Conservation (phyloP, 2,329 filamentous ascomycete species). For the Botrytis sinoallii region DNA sequence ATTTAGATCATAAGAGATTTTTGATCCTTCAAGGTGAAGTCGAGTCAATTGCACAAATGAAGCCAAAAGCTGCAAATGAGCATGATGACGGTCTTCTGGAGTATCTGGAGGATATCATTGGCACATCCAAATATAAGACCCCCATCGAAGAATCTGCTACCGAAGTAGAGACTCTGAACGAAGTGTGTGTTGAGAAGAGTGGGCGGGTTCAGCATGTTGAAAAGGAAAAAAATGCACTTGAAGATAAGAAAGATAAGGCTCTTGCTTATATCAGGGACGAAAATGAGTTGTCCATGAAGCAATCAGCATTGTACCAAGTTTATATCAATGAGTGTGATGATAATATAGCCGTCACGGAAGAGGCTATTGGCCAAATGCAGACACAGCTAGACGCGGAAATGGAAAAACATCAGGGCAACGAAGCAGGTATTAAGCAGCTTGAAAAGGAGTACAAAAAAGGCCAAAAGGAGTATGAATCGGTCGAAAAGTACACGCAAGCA, state of each 20-base stretch:
- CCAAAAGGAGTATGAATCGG: constrained; percentile 75
- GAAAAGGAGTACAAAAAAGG: constrained; percentile 81
- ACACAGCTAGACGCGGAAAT: constrained; percentile 81
- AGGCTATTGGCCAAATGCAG: constrained; percentile 89
- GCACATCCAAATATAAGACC: constrained; percentile 96
- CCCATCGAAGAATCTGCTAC: constrained; percentile 92
- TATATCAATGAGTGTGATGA: constrained; percentile 85
- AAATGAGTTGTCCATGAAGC: constrained; percentile 86
- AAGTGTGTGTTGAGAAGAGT: constrained; percentile 92
- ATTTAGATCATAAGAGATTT: constrained; percentile 97
- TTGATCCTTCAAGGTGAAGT: constrained; percentile 96
- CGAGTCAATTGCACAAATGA: constrained; percentile 99
- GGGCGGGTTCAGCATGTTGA: constrained; percentile 95
- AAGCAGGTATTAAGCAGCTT: constrained; percentile 84
- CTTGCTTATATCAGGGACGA: constrained; percentile 86
- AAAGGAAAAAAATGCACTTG: constrained; percentile 88
- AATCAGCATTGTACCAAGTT: constrained; percentile 88
- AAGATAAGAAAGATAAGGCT: constrained; percentile 96
- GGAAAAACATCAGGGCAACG: constrained; percentile 85
- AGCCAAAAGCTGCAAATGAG: constrained; percentile 89
- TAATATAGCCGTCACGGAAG: constrained; percentile 83
- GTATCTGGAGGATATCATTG: constrained; percentile 97
- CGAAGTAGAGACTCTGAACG: constrained; percentile 89
- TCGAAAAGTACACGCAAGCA: constrained; percentile 77
- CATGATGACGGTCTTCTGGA: constrained; percentile 95